These are phyloP conservation scores for Ophiostoma triangulosporum DNA, from an alignment of 2,329 filamentous ascomycete genomes.

Conservation along the genomic window DNA sequence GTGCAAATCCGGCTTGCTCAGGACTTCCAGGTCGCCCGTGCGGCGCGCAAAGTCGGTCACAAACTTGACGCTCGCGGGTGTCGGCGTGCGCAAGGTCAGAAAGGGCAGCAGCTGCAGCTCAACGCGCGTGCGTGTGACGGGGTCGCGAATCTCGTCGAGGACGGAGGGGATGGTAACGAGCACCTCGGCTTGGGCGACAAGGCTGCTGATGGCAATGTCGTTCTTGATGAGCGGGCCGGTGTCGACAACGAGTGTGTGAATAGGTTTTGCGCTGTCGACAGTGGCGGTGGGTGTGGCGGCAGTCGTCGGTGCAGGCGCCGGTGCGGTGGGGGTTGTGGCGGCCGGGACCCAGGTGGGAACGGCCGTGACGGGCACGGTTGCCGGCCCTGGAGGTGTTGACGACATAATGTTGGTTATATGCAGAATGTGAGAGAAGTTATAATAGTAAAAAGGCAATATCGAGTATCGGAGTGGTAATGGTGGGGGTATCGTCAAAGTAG, in stretches of 20 bases:
- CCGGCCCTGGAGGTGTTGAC: background rate
- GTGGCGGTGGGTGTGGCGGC: background rate
- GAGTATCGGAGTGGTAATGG: too few species aligned
- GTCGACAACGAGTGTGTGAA: constrained; percentile 78
- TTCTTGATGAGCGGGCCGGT: constrained; percentile 91
- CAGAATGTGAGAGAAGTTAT: too few species aligned
- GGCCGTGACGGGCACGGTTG: background rate
- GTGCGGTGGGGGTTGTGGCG: background rate
- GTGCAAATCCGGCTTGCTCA: constrained; percentile 81
- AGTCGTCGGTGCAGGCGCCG: background rate
- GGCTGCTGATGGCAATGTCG: constrained; percentile 68
- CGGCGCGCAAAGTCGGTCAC: constrained; percentile 74
- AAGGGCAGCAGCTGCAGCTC: constrained; percentile 81
- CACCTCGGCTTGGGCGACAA: constrained; percentile 62
- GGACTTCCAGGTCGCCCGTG: constrained; percentile 77
- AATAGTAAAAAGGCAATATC: too few species aligned
- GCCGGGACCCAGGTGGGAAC: background rate
- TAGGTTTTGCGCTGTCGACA: constrained; percentile 38
- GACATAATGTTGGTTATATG: background rate
- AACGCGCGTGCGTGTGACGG: constrained; percentile 63
- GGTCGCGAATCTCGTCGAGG: constrained; percentile 77
- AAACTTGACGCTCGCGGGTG: constrained; percentile 62
- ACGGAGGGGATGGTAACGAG: constrained; percentile 79
- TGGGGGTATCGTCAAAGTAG: too few species aligned
- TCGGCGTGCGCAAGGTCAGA: constrained; percentile 61